Evolutionary conservation across 768 basidiomycete genomes (phyloP).

Genomic region (Strobilomyces confusus): DNA sequence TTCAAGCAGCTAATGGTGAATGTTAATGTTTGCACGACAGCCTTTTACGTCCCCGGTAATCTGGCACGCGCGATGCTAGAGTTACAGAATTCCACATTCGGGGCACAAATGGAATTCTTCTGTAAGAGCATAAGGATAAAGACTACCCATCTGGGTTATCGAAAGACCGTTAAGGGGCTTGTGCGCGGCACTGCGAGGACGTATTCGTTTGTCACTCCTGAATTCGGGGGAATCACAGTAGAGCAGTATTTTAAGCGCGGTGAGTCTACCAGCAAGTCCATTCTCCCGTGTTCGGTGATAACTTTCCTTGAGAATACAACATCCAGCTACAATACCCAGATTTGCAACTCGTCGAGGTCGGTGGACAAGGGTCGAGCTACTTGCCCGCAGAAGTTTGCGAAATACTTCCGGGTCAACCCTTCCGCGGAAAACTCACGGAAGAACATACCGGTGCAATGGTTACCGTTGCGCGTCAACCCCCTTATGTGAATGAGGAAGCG

Average conservation of each 20-base stretch:
- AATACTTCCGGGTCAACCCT: constrained; percentile 41
- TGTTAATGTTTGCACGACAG: constrained; percentile 51
- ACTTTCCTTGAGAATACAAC: constrained; percentile 38
- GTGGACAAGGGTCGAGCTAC: constrained; percentile 38
- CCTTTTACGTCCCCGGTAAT: constrained; percentile 42
- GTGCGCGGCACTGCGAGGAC: constrained; percentile 37
- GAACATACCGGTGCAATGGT: constrained; percentile 53
- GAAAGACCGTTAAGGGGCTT: constrained; percentile 63
- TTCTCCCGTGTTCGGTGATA: not conserved
- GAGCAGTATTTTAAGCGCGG: constrained; percentile 46
- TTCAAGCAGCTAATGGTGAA: constrained; percentile 48
- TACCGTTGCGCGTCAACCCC: constrained; percentile 44
- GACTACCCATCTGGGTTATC: constrained; percentile 67
- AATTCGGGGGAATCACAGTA: constrained; percentile 41
- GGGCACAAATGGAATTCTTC: constrained; percentile 57
- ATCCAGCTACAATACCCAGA: constrained; percentile 37
- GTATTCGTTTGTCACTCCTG: constrained; percentile 39
- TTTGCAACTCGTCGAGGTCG: constrained; percentile 46
- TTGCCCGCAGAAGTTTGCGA: constrained; percentile 48
- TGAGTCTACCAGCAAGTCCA: constrained; percentile 22
- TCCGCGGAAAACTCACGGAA: constrained; percentile 50
- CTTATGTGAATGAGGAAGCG: constrained; percentile 44
- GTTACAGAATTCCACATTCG: constrained; percentile 48
- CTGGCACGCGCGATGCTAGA: constrained; percentile 40
- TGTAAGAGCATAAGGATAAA: constrained; percentile 62